These are phyloP conservation scores for Hordeum vulgare DNA, from an alignment of 176 grass and related monocot species.

Conservation along the genomic window DNA sequence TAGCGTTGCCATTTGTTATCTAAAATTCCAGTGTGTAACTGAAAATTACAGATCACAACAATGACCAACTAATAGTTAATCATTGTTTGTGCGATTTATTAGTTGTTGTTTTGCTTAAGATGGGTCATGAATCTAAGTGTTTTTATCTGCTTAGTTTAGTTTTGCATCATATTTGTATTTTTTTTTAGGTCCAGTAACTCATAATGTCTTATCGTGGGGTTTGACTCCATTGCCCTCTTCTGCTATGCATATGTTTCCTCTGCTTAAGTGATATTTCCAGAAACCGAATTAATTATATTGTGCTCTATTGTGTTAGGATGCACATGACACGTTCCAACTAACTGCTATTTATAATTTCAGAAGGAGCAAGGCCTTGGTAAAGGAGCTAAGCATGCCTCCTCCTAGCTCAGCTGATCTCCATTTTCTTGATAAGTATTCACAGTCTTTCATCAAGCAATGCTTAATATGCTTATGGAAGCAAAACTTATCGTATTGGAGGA, in stretches of 20 bases:
- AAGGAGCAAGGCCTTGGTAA: conserved; percentile 39
- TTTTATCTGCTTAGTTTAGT: background rate
- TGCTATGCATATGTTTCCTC: background rate
- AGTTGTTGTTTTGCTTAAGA: too few relatives aligned
- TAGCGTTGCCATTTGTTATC: too few relatives aligned
- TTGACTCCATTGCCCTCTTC: background rate
- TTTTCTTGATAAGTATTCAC: conserved; percentile 24
- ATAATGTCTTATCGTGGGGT: background rate
- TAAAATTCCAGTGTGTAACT: too few relatives aligned
- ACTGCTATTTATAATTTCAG: conserved; percentile 17
- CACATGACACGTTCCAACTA: background rate
- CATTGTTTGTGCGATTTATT: too few relatives aligned
- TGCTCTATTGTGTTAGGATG: background rate
- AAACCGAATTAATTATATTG: background rate
- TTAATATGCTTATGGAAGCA: conserved; percentile 58
- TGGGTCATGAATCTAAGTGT: too few relatives aligned
- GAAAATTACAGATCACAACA: too few relatives aligned
- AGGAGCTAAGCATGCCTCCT: conserved; percentile 30
- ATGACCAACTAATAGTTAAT: too few relatives aligned
- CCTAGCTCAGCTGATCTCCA: conserved; percentile 30
- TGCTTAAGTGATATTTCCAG: background rate
- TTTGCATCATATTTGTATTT: background rate
- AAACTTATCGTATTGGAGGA: conserved; percentile 52
- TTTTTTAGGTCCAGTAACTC: background rate
- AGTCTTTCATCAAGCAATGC: conserved; percentile 35